Conservation (phyloP, 1,139 yeast genomes). For the Lodderomyces margitis region DNA sequence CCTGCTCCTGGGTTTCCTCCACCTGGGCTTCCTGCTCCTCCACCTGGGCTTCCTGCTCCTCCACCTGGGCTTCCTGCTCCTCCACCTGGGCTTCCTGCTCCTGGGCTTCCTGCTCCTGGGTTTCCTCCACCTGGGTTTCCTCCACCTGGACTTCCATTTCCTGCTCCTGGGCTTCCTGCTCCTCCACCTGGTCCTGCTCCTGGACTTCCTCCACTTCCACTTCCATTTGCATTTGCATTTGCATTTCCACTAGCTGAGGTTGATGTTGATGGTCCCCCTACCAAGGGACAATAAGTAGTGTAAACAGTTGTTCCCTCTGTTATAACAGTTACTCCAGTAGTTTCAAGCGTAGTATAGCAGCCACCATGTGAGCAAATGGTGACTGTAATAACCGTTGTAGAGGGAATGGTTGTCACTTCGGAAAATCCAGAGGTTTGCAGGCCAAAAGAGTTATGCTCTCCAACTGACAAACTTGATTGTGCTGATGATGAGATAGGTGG, state of each 20-base stretch:
- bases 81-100: background rate
- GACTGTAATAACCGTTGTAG: conserved; percentile 41
- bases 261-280: conserved; percentile 10
- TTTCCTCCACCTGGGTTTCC: background rate
- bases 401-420: conserved; percentile 11
- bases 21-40: background rate
- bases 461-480: too few relatives aligned
- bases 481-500: background rate
- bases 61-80: background rate
- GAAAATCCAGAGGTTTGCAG: background rate
- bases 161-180: background rate
- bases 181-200: background rate
- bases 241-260: background rate
- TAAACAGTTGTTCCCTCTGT: conserved; percentile 21
- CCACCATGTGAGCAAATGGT: conserved; percentile 43
- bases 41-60: background rate
- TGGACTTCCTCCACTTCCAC: background rate
- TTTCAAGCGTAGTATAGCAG: conserved; percentile 28
- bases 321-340: conserved; percentile 40
- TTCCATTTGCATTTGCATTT: background rate
- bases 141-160: background rate
- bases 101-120: background rate
- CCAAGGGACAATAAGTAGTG: conserved; percentile 16
- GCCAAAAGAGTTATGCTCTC: background rate
- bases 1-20: background rate